Evolutionary conservation across 2,329 filamentous ascomycete genomes (phyloP).

Genomic region (Aureobasidium sp.): DNA sequence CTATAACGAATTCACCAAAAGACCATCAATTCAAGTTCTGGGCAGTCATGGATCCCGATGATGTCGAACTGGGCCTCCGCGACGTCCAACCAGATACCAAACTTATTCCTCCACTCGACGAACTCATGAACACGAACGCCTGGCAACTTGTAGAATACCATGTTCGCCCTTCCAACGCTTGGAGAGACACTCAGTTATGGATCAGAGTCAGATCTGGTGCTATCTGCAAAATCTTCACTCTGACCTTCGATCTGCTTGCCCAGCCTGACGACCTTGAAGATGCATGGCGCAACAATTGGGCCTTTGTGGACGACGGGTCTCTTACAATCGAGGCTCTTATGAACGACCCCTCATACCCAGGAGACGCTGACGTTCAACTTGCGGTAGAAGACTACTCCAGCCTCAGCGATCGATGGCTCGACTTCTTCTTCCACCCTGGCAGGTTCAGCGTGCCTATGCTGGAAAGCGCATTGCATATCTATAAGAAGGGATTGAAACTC

Average conservation of each 20-base stretch:
- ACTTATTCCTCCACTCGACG: slow-evolving; percentile 56
- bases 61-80: slow-evolving; percentile 53
- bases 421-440: slow-evolving; percentile 74
- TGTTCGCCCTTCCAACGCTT: slow-evolving; percentile 33
- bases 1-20: slow-evolving; percentile 82
- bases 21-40: slow-evolving; percentile 94
- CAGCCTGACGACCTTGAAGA: slow-evolving; percentile 53
- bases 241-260: slow-evolving; percentile 61
- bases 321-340: slow-evolving; percentile 36
- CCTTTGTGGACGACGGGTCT: slow-evolving; percentile 36
- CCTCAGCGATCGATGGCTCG: slow-evolving; percentile 69
- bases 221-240: slow-evolving; percentile 57
- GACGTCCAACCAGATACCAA: slow-evolving; percentile 61
- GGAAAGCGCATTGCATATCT: slow-evolving; percentile 76
- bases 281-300: slow-evolving; percentile 57
- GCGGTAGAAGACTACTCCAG: slow-evolving; percentile 25
- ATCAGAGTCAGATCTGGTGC: slow-evolving; percentile 50
- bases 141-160: slow-evolving; percentile 46
- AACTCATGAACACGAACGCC: slow-evolving; percentile 44
- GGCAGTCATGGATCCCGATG: slow-evolving; percentile 59
- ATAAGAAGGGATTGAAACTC: slow-evolving; percentile 56
- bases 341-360: slow-evolving; percentile 32
- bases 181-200: slow-evolving; percentile 39
- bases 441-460: slow-evolving; percentile 73
- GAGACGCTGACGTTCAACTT: slow-evolving; percentile 23